Evolutionary conservation across 139 green algal species (phyloP), one percentile per base, ranked within the genome.

Genomic region (Ettlia oleoabundans): DNA sequence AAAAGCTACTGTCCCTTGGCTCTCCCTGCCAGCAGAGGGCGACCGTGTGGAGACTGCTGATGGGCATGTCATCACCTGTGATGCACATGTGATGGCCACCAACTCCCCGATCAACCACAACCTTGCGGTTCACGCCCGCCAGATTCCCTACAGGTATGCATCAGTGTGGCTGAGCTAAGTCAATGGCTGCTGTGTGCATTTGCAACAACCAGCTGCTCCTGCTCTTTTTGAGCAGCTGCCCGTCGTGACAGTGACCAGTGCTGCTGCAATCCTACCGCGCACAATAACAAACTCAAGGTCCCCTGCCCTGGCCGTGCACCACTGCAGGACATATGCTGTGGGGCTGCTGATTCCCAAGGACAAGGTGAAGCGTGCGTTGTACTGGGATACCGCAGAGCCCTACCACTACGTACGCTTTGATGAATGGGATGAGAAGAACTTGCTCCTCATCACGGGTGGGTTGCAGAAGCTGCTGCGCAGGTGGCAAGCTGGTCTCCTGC

Each of bases 81-180:
- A 76, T 15, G 83, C 86, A 3, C 74, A 95, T 3, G 90, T 95
- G 24, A 74, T 93, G 52, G 91, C 92, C 38, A 95, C 92, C 78
- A 90, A 93, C 87, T 87, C 77, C 5, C 92, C 92, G 37, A 88
- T 91, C 82, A 92, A 90, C 80, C 85, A 89, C 82, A 95, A 95
- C 81, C 78, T 95, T 43, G 83, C 86, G 7, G 80, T 95, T 33
- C 91, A 95, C 41, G 84, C 91, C 4, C 76, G 92, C 26, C 90
- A 93, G 88, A 35, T 86, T 52, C 68, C 87, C 30, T 86, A 88
- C 80, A 69, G 88, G 18, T 40, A 58, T 15, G 30, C 62, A 19
- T 41, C 9, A 69, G 15, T 69, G 28, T 69, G 62, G 30, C 62
- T 41, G 28, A 19, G 30, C 47, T 22, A n/a, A n/a, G n/a, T n/a